These are phyloP conservation scores for Hypoxylon rubiginosum DNA, from an alignment of 2,329 filamentous ascomycete genomes.

Conservation along the genomic window DNA sequence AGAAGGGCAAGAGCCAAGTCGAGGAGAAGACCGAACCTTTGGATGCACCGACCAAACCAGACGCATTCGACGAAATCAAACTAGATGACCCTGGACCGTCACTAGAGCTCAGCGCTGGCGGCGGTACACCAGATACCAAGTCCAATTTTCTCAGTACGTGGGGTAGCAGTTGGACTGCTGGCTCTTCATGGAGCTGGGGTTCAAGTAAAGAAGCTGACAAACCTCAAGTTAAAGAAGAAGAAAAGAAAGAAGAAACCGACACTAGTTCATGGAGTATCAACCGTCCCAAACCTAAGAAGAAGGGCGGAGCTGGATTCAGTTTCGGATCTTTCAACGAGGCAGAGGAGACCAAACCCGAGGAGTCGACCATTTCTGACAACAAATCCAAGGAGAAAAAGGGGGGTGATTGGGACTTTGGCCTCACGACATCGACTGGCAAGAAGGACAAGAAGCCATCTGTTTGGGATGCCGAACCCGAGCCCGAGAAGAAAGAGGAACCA, in stretches of 20 bases:
- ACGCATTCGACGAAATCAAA: conserved; percentile 77
- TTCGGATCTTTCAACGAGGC: conserved; percentile 62
- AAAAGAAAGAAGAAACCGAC: conserved; percentile 58
- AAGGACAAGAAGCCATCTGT: conserved; percentile 56
- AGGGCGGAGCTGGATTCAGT: conserved; percentile 59
- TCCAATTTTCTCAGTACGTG: conserved; percentile 65
- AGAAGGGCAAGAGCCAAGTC: conserved; percentile 52
- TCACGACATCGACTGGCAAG: conserved; percentile 40
- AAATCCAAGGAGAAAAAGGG: conserved; percentile 52
- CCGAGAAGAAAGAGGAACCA: conserved; percentile 52
- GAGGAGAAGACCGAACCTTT: conserved; percentile 57
- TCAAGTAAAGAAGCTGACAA: conserved; percentile 51
- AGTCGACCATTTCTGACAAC: conserved; percentile 35
- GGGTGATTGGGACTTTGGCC: conserved; percentile 47
- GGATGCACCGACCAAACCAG: conserved; percentile 56
- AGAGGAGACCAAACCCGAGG: conserved; percentile 53
- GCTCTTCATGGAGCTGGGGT: conserved; percentile 61
- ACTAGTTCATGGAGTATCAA: conserved; percentile 65
- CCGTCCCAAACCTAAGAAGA: conserved; percentile 66
- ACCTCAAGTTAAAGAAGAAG: conserved; percentile 56
- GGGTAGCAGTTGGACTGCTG: conserved; percentile 72
- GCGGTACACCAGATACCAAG: conserved; percentile 58
- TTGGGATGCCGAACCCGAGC: conserved; percentile 54
- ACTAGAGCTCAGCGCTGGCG: conserved; percentile 67
- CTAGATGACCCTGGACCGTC: conserved; percentile 72